phyloP scores from a whole-genome alignment of 768 basidiomycete genomes.

The Harrya chromipes region DNA sequence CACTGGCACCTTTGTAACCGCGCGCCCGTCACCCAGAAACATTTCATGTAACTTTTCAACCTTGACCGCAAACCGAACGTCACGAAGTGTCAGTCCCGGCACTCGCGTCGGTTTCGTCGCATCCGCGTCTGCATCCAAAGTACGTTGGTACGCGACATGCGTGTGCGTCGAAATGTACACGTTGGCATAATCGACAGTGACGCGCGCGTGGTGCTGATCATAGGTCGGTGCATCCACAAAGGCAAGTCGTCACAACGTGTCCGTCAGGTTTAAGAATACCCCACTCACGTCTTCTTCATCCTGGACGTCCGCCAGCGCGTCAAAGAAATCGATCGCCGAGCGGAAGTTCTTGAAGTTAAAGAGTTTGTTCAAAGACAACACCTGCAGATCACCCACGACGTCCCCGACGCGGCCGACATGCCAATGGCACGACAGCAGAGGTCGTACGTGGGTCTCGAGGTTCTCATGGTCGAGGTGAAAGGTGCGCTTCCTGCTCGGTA shows the following conservation, averaged over 20 bases:
- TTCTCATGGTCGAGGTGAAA: constrained; percentile 34
- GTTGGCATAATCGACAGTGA: constrained; percentile 23
- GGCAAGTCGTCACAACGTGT: background rate
- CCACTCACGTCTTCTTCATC: constrained; percentile 31
- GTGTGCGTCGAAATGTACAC: constrained; percentile 26
- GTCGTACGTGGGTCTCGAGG: constrained; percentile 32
- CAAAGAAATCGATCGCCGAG: constrained; percentile 27
- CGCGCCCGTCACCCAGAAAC: constrained; percentile 22
- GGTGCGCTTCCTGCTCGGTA: constrained; percentile 33
- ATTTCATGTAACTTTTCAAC: constrained; percentile 36
- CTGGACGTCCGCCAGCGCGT: constrained; percentile 25
- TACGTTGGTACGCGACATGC: constrained; percentile 22
- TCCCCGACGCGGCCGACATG: constrained; percentile 16
- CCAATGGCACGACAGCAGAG: constrained; percentile 36
- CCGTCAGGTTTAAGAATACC: background rate
- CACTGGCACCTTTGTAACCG: constrained; percentile 20
- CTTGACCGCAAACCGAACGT: constrained; percentile 46
- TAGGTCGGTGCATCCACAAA: background rate
- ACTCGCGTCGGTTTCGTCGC: constrained; percentile 12
- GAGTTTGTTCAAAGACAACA: constrained; percentile 27
- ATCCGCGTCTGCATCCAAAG: constrained; percentile 6
- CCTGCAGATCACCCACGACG: constrained; percentile 9
- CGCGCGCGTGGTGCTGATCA: constrained; percentile 31
- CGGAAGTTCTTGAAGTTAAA: constrained; percentile 26
- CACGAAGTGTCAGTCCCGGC: constrained; percentile 49